Base-by-base conservation (phyloP, 179 eudicot genomes). In the Heliamphora pulchella region DNA sequence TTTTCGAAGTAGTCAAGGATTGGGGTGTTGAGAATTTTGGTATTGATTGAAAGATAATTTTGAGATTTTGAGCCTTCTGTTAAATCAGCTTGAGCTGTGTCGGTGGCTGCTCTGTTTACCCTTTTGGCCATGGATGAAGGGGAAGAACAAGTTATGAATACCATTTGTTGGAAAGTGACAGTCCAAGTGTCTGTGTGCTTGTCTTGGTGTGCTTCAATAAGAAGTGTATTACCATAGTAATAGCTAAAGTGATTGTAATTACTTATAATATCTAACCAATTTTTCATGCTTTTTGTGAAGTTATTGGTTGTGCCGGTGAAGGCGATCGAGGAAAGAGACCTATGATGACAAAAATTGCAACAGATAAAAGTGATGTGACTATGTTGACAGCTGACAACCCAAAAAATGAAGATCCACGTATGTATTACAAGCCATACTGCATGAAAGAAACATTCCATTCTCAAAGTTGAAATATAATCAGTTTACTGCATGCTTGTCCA, bases 341-440 rank as follows among this genome's bases (percentile, higher is more conserved):
- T 15, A 50, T 90, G 88, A 90, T 96, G 94, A 83, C 99, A 6
- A 96, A 96, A 87, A 88, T 96, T 76, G 93, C 98, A 5, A 96
- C 98, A 54, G 96, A 94, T 44, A 96, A 96, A 88, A 96, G 99
- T 84, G 97, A 96, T 51, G 94, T 94, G 65, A 96, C 99, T 53
- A 86, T 96, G 87, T 78, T 96, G 88, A 96, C 99, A 75, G 92
- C 99, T 46, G 99, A 96, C 88, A 96, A 94, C 85, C 97, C 98
- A 44, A 88, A 86, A 81, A 91, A 75, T 20, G 99, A 96, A 85
- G 99, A 96, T 88, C 96, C 98, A 82, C 86, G 99, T 96, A 89
- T 79, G 99, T 91, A 81, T 58, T 4, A 9, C 65, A 11, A 71
- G 55, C 58, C 73, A 59, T 84, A 20, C 53, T 50, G 39, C 53